phyloP scores from a whole-genome alignment of 768 basidiomycete genomes.

The Kwoniella mangroviensis region DNA sequence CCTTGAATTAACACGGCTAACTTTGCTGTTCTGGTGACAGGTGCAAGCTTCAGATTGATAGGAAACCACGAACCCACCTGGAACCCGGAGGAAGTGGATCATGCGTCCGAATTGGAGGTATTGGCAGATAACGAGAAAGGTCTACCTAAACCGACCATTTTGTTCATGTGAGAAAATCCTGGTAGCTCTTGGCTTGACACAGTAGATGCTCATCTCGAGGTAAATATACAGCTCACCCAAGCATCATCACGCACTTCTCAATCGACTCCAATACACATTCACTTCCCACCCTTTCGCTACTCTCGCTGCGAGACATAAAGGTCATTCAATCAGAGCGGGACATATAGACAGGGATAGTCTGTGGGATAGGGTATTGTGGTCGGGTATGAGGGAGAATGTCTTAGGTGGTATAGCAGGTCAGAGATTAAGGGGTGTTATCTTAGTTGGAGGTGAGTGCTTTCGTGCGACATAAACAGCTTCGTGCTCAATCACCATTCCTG shows the following conservation, averaged over 20 bases:
- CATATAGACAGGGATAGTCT: slow-evolving; percentile 75
- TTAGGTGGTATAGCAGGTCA: slow-evolving; percentile 68
- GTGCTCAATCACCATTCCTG: no score
- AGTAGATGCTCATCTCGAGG: not conserved
- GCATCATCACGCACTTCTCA: slow-evolving; percentile 66
- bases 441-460: slow-evolving; percentile 68
- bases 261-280: slow-evolving; percentile 65
- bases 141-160: slow-evolving; percentile 66
- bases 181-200: not conserved
- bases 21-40: slow-evolving; percentile 10
- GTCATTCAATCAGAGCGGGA: slow-evolving; percentile 70
- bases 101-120: slow-evolving; percentile 34
- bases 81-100: slow-evolving; percentile 32
- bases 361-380: slow-evolving; percentile 83
- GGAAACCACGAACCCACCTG: slow-evolving; percentile 28
- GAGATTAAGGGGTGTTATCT: slow-evolving; percentile 70
- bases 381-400: slow-evolving; percentile 65
- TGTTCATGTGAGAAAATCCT: slow-evolving; percentile 63
- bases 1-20: no score
- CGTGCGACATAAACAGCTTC: not conserved
- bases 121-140: slow-evolving; percentile 21
- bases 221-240: slow-evolving; percentile 59
- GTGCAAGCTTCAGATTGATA: slow-evolving; percentile 50
- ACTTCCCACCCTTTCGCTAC: slow-evolving; percentile 64
- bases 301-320: slow-evolving; percentile 78